Percentiles rank a stretch among this genome's conserved stretches.
Evolutionary conservation across 2,329 filamentous ascomycete genomes (phyloP).

Genomic region (Alternaria panax): DNA sequence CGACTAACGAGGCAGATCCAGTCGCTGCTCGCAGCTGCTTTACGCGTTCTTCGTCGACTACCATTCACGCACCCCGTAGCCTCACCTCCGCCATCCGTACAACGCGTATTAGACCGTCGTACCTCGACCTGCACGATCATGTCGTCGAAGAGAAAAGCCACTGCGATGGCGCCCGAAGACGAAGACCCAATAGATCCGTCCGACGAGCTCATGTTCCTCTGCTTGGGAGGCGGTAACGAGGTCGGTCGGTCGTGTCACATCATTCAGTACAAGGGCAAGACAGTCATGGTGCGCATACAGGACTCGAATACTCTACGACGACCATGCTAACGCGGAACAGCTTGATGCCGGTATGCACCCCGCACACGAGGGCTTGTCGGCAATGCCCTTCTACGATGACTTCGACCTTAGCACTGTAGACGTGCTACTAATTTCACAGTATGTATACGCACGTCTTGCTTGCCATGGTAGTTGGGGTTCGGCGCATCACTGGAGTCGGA

Average conservation of each 20-base stretch:
- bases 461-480: slow-evolving; percentile 25
- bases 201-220: slow-evolving; percentile 93
- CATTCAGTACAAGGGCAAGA: slow-evolving; percentile 98
- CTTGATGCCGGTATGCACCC: slow-evolving; percentile 98
- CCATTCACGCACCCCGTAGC: slow-evolving; percentile 5
- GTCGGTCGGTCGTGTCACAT: slow-evolving; percentile 98
- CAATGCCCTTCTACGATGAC: slow-evolving; percentile 96
- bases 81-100: background rate
- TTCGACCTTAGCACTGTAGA: slow-evolving; percentile 98
- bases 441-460: slow-evolving; percentile 62
- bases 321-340: slow-evolving; percentile 57
- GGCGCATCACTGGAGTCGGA: slow-evolving; percentile 47
- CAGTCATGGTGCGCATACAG: slow-evolving; percentile 80
- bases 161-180: slow-evolving; percentile 75
- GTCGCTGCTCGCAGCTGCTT: background rate
- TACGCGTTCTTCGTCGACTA: slow-evolving; percentile 6
- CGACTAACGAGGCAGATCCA: slow-evolving; percentile 13
- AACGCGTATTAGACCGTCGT: background rate
- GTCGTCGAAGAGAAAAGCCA: slow-evolving; percentile 92
- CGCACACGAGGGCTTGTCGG: slow-evolving; percentile 91
- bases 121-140: slow-evolving; percentile 59
- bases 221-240: slow-evolving; percentile 93
- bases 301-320: background rate
- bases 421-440: slow-evolving; percentile 98
- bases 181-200: slow-evolving; percentile 92